phyloP scores from a whole-genome alignment of 2,329 filamentous ascomycete genomes.

The Byssochlamys sp. region DNA sequence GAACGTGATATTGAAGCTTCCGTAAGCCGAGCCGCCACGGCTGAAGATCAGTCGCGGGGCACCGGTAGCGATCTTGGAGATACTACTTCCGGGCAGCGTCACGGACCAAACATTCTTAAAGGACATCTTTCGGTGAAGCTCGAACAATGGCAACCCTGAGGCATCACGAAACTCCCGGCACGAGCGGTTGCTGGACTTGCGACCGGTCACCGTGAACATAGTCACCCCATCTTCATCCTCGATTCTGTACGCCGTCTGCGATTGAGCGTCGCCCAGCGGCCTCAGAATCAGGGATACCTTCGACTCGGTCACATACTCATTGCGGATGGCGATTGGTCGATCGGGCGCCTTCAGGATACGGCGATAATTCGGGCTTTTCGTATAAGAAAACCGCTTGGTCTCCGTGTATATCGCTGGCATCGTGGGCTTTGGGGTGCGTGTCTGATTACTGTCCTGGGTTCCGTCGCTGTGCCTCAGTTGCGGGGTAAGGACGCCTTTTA shows the following conservation, averaged over 20 bases:
- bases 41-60: conserved; percentile 2
- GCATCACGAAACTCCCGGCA: conserved; percentile 21
- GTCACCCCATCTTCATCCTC: conserved; percentile 12
- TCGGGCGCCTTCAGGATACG: conserved; percentile 9
- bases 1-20: conserved; percentile 14
- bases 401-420: neutral
- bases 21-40: neutral
- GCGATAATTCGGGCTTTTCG: conserved; percentile 4
- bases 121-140: conserved; percentile 10
- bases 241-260: conserved; percentile 1
- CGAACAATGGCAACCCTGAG: conserved; percentile 21
- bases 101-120: conserved; percentile 5
- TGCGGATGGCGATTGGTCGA: conserved; percentile 14
- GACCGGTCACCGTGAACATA: conserved; percentile 18
- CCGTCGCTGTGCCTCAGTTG: neutral
- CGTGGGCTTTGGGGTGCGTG: neutral
- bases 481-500: neutral
- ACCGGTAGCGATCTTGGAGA: conserved; percentile 8
- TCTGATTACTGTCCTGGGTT: neutral
- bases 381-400: neutral
- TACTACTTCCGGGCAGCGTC: conserved; percentile 14
- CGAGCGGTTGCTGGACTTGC: conserved; percentile 13
- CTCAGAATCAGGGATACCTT: conserved; percentile 13
- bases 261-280: neutral
- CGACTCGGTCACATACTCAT: conserved; percentile 14